These are phyloP conservation scores for Saccharomycopsis fibuligera DNA, from an alignment of 805 yeast genomes.

Conservation along the genomic window DNA sequence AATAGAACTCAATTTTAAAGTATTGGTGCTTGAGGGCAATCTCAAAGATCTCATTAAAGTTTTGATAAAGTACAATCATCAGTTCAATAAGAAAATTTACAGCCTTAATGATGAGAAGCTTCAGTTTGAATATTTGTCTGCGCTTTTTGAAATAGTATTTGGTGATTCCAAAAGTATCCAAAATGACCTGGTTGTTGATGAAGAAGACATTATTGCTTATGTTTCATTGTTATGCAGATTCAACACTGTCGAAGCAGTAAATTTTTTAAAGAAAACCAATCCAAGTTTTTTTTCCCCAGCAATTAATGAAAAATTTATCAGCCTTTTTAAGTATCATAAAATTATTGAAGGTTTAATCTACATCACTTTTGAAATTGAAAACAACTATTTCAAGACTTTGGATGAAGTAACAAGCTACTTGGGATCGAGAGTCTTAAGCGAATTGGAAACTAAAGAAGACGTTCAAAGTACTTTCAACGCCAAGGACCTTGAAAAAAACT, in stretches of 20 bases:
- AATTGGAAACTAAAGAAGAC: neutral
- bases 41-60: conserved; percentile 5
- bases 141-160: conserved; percentile 26
- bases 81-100: conserved; percentile 10
- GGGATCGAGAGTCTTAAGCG: neutral
- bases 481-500: conserved; percentile 24
- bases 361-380: conserved; percentile 1
- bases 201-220: conserved; percentile 2
- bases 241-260: conserved; percentile 1
- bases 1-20: conserved; percentile 6
- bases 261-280: neutral
- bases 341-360: conserved; percentile 15
- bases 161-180: neutral
- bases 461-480: neutral
- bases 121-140: conserved; percentile 30
- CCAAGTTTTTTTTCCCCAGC: neutral
- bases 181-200: neutral
- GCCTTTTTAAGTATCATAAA: conserved; percentile 1
- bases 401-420: conserved; percentile 22
- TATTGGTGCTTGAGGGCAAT: conserved; percentile 2
- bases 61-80: conserved; percentile 5
- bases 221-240: conserved; percentile 2
- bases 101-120: neutral
- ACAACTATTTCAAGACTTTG: conserved; percentile 21
- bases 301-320: neutral